These are phyloP conservation scores for Saccharomyces hybrid DNA, from an alignment of 1,139 yeast species.

Conservation along the genomic window DNA sequence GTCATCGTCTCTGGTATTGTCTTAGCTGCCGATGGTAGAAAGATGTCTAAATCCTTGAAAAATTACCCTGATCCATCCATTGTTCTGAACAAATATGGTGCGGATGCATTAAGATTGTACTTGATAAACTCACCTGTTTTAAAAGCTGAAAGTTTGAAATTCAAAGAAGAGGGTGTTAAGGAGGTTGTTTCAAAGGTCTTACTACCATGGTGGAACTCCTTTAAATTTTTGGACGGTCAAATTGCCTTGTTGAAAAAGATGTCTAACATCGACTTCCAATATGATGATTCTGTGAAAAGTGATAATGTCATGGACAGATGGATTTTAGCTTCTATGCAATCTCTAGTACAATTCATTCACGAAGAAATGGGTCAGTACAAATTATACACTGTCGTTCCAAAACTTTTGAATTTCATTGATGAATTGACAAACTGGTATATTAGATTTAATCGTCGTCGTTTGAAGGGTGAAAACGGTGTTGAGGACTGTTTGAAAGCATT, in stretches of 20 bases:
- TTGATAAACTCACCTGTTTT: slow-evolving; percentile 95
- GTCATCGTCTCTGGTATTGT: slow-evolving; percentile 96
- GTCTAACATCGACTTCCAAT: slow-evolving; percentile 62
- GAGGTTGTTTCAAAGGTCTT: slow-evolving; percentile 94
- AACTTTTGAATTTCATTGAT: slow-evolving; percentile 78
- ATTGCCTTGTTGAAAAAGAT: slow-evolving; percentile 77
- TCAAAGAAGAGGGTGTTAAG: slow-evolving; percentile 97
- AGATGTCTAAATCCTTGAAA: slow-evolving; percentile 97
- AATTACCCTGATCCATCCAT: slow-evolving; percentile 92
- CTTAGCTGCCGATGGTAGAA: slow-evolving; percentile 95
- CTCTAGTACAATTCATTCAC: slow-evolving; percentile 79
- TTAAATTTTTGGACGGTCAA: slow-evolving; percentile 92
- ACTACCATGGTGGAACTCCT: slow-evolving; percentile 98
- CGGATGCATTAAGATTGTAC: slow-evolving; percentile 93
- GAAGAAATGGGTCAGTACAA: slow-evolving; percentile 84
- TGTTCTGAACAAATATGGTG: slow-evolving; percentile 84
- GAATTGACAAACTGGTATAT: slow-evolving; percentile 98
- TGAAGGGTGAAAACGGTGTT: slow-evolving; percentile 86
- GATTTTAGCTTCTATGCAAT: slow-evolving; percentile 91
- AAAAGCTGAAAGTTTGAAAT: slow-evolving; percentile 92
- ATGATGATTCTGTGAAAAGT: slow-evolving; percentile 56
- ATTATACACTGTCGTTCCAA: slow-evolving; percentile 93
- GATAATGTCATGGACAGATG: slow-evolving; percentile 95
- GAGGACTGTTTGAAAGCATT: slow-evolving; percentile 81
- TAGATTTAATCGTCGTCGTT: slow-evolving; percentile 94